Base-by-base conservation (phyloP, 2,329 filamentous ascomycete genomes). In the Neofusicoccum laricinum region DNA sequence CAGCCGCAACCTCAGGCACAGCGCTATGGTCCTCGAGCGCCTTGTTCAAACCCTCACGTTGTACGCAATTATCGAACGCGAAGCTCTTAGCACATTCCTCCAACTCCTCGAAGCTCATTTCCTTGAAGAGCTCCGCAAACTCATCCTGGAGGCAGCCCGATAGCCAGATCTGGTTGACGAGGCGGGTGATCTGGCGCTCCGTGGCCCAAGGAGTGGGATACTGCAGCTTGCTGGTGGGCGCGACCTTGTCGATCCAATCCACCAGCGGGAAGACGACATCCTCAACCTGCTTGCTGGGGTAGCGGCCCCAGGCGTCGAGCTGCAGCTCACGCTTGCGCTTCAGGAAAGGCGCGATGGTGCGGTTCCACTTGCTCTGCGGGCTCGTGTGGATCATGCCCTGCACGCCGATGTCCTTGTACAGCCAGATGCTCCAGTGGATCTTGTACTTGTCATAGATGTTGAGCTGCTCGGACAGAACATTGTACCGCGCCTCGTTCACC, bases 41-140 rank as follows among this genome's bases (percentile, higher is more conserved):
- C 66, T 79, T 75, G 67, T 86, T 86, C 68, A 87, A 69, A 1
- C 77, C 78, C 46, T 84, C 78, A 36, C 85, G 73, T 70, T 80
- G 80, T 43, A 83, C 65, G 68, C 85, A 87, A 48, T 83, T 78
- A 51, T 86, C 83, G 68, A 86, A 81, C 30, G 78, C 77, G 69
- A 88, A 88, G 64, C 79, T 85, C 14, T 71, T 75, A 0, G 83
- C 84, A 49, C 86, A 72, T 64, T 81, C 82, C 66, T 88, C 85
- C 25, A 88, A 69, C 67, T 87, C 81, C 32, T 81, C 79, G 61
- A 81, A 71, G 0, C 72, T 78, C 76, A 83, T 84, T 3, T 75
- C 82, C 45, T 76, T 72, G 67, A 88, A 88, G 36, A 85, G 72
- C 68, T 81, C 80, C 0, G 84, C 85, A 71, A 85, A 82, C 70